Base-by-base conservation (phyloP, 164 flowering plant species). In the Nymphaea colorata region DNA sequence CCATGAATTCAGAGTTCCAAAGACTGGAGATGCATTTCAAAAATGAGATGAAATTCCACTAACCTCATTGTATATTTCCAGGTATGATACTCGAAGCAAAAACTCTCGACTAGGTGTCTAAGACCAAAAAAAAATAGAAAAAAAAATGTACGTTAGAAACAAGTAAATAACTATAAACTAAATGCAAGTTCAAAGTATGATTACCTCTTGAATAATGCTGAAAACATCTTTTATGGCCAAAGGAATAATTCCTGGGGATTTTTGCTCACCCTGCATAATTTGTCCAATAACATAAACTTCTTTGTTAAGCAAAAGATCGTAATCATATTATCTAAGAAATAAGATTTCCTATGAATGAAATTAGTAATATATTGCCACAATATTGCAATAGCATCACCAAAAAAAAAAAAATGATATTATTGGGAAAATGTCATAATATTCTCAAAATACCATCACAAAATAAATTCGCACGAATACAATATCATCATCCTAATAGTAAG, bases 31-130 rank as follows among this genome's bases (percentile, higher is more conserved):
- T 61, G 63, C 41, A 66, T 6, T 69, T 45, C 60, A 61, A 45
- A 18, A 70, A 44, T 51, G 14, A 69, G 62, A 16, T 4, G 44
- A 67, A 16, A 66, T 43, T 65, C 67, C 45, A 47, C 86, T 74
- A n/a, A 85, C 96, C 92, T 89, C 96, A 73, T 89, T 89, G 79
- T 89, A 89, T 64, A 89, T 89, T 74, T 89, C 96, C 66, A 89
- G 79, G 77, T 89, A 89, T 12, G 96, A 89, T 68, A 89, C 92
- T 65, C 96, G 96, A 71, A 89, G 92, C 72, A 89, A 88, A 74
- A 82, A 89, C 70, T 89, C 92, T 65, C 90, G 75, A 25, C 80
- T 85, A 66, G 92, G 89, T 60, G 89, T 87, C 96, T 89, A 81
- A 73, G 62, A 43, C 70, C 72, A 12, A 72, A 62, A 10, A 45